These are phyloP conservation scores for Rickenella mellea DNA, from an alignment of 768 basidiomycete species.

Conservation along the genomic window DNA sequence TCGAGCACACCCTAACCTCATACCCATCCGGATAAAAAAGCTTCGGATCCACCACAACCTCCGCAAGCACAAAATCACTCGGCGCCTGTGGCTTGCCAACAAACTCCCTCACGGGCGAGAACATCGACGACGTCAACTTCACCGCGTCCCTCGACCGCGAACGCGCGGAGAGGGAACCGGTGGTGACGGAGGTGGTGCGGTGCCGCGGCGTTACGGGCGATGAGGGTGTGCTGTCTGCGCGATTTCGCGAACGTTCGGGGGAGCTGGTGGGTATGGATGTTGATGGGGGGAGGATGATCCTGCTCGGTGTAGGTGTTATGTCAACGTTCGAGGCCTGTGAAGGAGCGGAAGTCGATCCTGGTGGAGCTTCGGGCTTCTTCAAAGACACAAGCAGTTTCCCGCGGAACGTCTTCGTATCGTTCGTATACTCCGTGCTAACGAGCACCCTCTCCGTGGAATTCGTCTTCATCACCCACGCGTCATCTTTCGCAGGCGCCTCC, in stretches of 20 bases:
- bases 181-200: too few relatives aligned
- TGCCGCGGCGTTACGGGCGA: conserved; percentile 7
- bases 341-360: neutral
- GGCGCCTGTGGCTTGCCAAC: conserved; percentile 34
- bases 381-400: conserved; percentile 13
- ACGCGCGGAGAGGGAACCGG: conserved; percentile 14
- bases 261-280: too few relatives aligned
- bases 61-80: conserved; percentile 68
- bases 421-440: conserved; percentile 43
- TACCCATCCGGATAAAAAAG: conserved; percentile 77
- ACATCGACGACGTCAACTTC: conserved; percentile 39
- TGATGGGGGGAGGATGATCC: conserved; percentile 4
- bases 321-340: too few relatives aligned
- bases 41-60: conserved; percentile 75
- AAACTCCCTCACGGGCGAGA: conserved; percentile 54
- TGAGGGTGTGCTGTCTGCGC: conserved; percentile 9
- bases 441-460: too few relatives aligned
- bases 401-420: conserved; percentile 41
- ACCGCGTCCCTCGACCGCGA: conserved; percentile 25
- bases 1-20: conserved; percentile 37
- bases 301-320: neutral
- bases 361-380: neutral
- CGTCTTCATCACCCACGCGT: too few relatives aligned
- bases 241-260: too few relatives aligned
- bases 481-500: conserved; percentile 31